Base-by-base conservation (phyloP, 345 rosid genomes). In the Orychophragmus violaceus region DNA sequence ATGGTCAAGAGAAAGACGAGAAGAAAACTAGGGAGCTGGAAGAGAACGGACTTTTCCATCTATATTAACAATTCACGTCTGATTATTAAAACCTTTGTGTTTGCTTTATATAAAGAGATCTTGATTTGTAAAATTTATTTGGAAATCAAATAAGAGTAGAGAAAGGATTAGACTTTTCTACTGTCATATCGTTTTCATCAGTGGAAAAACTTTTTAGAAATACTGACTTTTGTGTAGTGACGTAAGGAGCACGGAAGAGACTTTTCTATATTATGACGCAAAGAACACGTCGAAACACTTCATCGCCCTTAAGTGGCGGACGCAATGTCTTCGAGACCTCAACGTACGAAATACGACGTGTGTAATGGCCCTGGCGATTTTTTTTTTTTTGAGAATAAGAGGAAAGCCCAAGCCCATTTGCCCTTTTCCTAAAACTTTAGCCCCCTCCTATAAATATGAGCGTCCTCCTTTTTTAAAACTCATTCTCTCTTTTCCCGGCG, bases 1-100 rank as follows among this genome's bases (percentile, higher is more conserved):
- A 59, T 35, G 16, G 56, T 42, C 9, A 57, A 41, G 57, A 72
- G 62, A 39, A 65, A 14, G 28, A 72, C 11, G 52, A 73, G 41
- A 32, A 73, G 39, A 51, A 25, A 41, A 44, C 21, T 22, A 65
- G 53, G 11, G 60, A 23, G 3, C 27, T 62, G 70, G 28, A 32
- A 9, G 28, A 54, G 50, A 45, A 28, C 1, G 3, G 60, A 37
- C 3, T 3, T 36, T 65, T 14, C 60, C 71, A 72, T 72, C 16
- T 46, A 18, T 49, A 28, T 14, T 6, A 45, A 25, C 6, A 63
- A 25, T 35, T 37, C 4, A 35, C 19, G 9, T 54, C 0, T 55
- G 32, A 9, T 62, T 32, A 82, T 80, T 35, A 73, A 87, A 81
- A 80, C 81, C 64, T 81, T 77, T 62, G 77, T n/a, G 77, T 32